Evolutionary conservation across 2,329 filamentous ascomycete genomes (phyloP).

Genomic region (Aspergillus alliaceus): DNA sequence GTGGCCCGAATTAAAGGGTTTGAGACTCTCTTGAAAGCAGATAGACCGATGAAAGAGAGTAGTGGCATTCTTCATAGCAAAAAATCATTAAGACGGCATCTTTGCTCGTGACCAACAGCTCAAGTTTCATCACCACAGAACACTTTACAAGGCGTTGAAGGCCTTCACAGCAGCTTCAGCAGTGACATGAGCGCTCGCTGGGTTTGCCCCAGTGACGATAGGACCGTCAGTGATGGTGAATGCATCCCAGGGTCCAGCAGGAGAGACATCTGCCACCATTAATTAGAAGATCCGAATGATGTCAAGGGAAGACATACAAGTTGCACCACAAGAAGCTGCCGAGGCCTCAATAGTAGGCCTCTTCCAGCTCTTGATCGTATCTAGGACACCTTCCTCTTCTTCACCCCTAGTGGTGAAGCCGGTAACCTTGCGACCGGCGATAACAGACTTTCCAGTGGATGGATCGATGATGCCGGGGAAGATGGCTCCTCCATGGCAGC

Average conservation of each 20-base stretch:
- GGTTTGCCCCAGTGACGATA: constrained; percentile 39
- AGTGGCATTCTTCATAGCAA: not conserved
- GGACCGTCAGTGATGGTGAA: constrained; percentile 34
- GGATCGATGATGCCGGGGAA: constrained; percentile 36
- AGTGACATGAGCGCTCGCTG: constrained; percentile 34
- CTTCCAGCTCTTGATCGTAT: constrained; percentile 34
- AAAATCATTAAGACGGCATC: not conserved
- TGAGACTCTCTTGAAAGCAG: too few species aligned
- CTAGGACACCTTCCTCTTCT: constrained; percentile 34
- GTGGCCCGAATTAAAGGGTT: too few species aligned
- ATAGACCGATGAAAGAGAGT: not conserved
- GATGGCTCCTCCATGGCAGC: constrained; percentile 42
- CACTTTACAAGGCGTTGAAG: constrained; percentile 17
- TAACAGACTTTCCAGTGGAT: constrained; percentile 32
- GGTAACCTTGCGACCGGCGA: constrained; percentile 36
- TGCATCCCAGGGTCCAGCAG: constrained; percentile 5
- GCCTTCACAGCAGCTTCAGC: constrained; percentile 31
- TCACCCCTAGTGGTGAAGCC: constrained; percentile 41
- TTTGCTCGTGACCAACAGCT: too few species aligned
- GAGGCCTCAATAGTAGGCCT: constrained; percentile 32
- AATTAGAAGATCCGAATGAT: not conserved
- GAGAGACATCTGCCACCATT: not conserved
- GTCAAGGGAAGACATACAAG: constrained; percentile 28
- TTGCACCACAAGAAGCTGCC: constrained; percentile 30
- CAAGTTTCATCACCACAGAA: not conserved